Percentiles rank a stretch among this genome's conserved stretches.
phyloP scores from a whole-genome alignment of 371 early-diverging fungal genomes.

The Batkoa obscura region DNA sequence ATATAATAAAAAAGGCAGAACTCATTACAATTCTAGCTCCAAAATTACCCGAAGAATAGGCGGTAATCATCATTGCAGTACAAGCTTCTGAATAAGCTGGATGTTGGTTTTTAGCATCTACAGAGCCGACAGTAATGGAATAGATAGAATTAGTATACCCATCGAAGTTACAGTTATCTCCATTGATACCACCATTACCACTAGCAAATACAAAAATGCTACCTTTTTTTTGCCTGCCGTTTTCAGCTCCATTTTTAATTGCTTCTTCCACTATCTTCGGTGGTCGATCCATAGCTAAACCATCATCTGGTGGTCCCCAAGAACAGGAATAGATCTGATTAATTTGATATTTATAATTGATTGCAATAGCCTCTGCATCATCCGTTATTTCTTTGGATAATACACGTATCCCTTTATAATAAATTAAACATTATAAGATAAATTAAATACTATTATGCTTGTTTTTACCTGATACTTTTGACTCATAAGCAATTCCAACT shows the following conservation, averaged over 20 bases:
- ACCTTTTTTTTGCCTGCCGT: constrained; percentile 73
- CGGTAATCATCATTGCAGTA: constrained; percentile 69
- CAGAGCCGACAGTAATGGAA: constrained; percentile 83
- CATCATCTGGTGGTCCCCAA: constrained; percentile 93
- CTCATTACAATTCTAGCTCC: background rate
- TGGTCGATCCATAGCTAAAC: constrained; percentile 74
- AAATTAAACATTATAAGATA: background rate
- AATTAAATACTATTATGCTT: background rate
- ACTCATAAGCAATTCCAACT: constrained; percentile 82
- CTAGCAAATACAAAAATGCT: constrained; percentile 86
- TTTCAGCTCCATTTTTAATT: constrained; percentile 54
- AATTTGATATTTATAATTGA: constrained; percentile 64
- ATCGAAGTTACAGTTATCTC: constrained; percentile 92
- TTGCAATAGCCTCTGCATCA: constrained; percentile 73
- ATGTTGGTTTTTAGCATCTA: constrained; percentile 48
- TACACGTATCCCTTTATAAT: constrained; percentile 54
- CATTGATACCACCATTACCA: constrained; percentile 70
- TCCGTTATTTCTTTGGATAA: constrained; percentile 72
- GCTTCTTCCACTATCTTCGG: constrained; percentile 57
- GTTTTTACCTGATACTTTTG: constrained; percentile 57
- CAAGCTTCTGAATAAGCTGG: constrained; percentile 83
- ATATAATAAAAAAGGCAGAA: background rate
- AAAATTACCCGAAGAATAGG: constrained; percentile 44
- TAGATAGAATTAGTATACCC: constrained; percentile 93
- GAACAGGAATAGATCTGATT: constrained; percentile 87